Percentiles rank a stretch among this genome's conserved stretches.
phyloP scores from a whole-genome alignment of 2,329 filamentous ascomycete species.

The Aspergillus spinulosporus region DNA sequence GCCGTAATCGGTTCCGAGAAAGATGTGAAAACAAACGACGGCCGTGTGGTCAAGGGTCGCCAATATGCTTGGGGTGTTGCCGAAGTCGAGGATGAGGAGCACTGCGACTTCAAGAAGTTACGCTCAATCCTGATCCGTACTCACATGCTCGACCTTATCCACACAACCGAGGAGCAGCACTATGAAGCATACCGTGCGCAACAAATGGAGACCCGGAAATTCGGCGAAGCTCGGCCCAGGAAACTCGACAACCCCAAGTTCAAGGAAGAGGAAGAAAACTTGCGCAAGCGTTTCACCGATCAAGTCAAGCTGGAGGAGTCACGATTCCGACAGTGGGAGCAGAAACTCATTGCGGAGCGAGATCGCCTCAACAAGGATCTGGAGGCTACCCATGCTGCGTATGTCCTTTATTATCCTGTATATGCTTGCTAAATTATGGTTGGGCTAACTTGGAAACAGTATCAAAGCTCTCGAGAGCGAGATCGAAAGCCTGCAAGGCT shows the following conservation, averaged over 20 bases:
- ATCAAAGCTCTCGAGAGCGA: constrained; percentile 70
- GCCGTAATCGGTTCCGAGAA: constrained; percentile 99
- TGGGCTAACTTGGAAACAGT: constrained; percentile 35
- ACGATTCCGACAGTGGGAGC: constrained; percentile 98
- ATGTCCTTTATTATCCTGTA: constrained; percentile 29
- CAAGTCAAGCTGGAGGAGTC: constrained; percentile 99
- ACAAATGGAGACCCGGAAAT: constrained; percentile 99
- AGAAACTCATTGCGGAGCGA: constrained; percentile 98
- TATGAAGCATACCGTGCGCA: constrained; percentile 99
- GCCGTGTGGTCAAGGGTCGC: constrained; percentile 95
- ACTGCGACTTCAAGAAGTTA: constrained; percentile 99
- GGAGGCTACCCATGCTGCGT: constrained; percentile 89
- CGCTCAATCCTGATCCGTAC: constrained; percentile 98
- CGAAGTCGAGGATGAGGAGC: constrained; percentile 99
- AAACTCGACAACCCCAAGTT: constrained; percentile 99
- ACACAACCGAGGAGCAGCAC: constrained; percentile 98
- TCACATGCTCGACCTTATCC: constrained; percentile 99
- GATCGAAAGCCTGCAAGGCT: constrained; percentile 90
- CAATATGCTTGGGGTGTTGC: constrained; percentile 99
- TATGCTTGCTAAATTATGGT: background rate
- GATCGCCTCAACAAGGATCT: constrained; percentile 99
- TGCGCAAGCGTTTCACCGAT: constrained; percentile 98
- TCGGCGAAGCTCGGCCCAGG: constrained; percentile 92
- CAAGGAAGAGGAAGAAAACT: constrained; percentile 98
- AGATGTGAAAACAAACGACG: constrained; percentile 94